phyloP scores from a whole-genome alignment of 2,329 filamentous ascomycete species.

The Fonsecaea erecta region DNA sequence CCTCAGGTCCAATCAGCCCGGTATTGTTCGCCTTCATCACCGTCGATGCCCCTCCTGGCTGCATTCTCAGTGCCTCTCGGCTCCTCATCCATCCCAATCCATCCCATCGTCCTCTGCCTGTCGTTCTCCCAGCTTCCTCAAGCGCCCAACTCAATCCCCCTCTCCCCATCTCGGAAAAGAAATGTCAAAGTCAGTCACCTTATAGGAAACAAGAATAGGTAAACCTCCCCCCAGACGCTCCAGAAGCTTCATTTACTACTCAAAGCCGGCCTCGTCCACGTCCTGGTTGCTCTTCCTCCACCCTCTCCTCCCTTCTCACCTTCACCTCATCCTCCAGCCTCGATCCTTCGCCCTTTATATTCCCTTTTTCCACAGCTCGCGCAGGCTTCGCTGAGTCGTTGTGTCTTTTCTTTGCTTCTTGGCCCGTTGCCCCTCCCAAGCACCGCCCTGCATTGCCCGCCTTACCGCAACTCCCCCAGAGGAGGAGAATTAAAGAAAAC shows the following conservation, averaged over 20 bases:
- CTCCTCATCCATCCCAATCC: neutral
- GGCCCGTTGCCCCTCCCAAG: constrained; percentile 11
- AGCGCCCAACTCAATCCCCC: constrained; percentile 25
- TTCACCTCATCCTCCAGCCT: constrained; percentile 17
- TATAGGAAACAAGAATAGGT: neutral
- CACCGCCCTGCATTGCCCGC: constrained; percentile 17
- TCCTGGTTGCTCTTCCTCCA: constrained; percentile 8
- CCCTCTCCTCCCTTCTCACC: too few species aligned
- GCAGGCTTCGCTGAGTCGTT: constrained; percentile 38
- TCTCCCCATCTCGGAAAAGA: constrained; percentile 18
- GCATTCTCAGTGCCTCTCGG: neutral
- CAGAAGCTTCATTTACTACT: constrained; percentile 18
- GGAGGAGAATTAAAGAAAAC: neutral
- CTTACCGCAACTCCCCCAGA: constrained; percentile 15
- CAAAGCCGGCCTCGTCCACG: neutral
- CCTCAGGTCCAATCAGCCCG: constrained; percentile 23
- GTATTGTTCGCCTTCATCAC: constrained; percentile 2
- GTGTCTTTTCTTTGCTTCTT: constrained; percentile 19
- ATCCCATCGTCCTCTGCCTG: constrained; percentile 26
- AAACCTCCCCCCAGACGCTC: neutral
- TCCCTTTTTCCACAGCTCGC: constrained; percentile 32
- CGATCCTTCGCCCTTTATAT: constrained; percentile 19
- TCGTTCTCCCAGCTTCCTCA: constrained; percentile 18
- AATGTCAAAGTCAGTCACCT: constrained; percentile 7
- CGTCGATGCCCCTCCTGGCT: constrained; percentile 19